Evolutionary conservation across 805 yeast species (phyloP), one percentile per base, ranked within the genome.

Genomic region (Candida rishiriensis): DNA sequence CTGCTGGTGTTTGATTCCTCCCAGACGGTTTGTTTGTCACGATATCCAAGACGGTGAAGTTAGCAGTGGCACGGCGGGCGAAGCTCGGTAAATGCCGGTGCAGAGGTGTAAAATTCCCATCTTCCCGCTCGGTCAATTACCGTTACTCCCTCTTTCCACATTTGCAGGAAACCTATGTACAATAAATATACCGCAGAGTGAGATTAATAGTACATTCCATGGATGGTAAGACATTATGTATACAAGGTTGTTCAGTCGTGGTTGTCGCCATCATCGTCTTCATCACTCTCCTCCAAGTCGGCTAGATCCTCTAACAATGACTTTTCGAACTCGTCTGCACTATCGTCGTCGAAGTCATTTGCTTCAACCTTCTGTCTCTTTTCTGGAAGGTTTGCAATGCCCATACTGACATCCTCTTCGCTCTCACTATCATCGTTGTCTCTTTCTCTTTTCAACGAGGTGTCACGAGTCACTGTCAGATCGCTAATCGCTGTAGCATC

Each of bases 261-360:
- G n/a, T 34, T 34, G 37, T 16, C 18, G 13, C 13, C 33, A 13
- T 9, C 13, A 12, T 37, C 21, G 21, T 38, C 37, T 2, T 35
- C 42, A 10, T 41, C 48, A 3, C 42, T 46, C 35, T 66, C 71
- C 38, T 70, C 75, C 33, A 73, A 55, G 40, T 69, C 76, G 32
- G 74, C 78, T 50, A 76, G 66, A 26, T 76, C 79, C 39, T 73
- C 75, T 29, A 75, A 59, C 38, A 76, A 59, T 51, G 74, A 78
- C 47, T 70, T 68, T 50, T 76, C 80, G 31, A 73, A 69, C 39
- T 73, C 78, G 40, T 73, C 77, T 39, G 70, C 62, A 28, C 69
- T 71, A 10, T 48, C 56, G 0, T 48, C 53, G 7, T 58, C 64
- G 1, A n/a, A n/a, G n/a, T 54, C 63, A 1, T 55, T 52, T 11